These are phyloP conservation scores for Candida methanosorbosa DNA, from an alignment of 805 yeast species.

Conservation along the genomic window DNA sequence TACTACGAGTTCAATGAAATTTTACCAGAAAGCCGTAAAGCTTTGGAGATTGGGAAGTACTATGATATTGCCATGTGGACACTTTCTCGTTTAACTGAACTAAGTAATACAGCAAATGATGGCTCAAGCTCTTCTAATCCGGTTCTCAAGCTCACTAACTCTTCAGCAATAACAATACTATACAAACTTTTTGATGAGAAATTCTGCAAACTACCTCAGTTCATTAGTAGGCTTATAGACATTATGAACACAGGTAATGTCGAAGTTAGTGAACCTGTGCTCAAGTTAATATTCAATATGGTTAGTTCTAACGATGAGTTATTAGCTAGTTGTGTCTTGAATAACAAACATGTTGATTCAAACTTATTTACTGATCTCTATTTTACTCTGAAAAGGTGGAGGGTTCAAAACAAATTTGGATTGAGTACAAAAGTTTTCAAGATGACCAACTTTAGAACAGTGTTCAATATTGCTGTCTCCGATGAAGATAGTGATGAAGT, in stretches of 20 bases:
- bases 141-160: neutral
- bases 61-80: conserved; percentile 5
- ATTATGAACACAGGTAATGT: conserved; percentile 4
- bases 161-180: conserved; percentile 2
- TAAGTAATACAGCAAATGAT: conserved; percentile 1
- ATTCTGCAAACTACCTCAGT: conserved; percentile 9
- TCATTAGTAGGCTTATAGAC: conserved; percentile 8
- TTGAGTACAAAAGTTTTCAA: neutral
- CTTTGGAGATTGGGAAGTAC: conserved; percentile 9
- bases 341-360: conserved; percentile 3
- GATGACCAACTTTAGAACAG: neutral
- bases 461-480: neutral
- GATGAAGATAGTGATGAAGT: neutral
- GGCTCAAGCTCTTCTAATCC: neutral
- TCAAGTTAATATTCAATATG: conserved; percentile 12
- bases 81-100: neutral
- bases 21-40: neutral
- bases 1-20: neutral
- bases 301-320: conserved; percentile 12
- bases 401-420: conserved; percentile 5
- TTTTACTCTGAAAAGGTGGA: conserved; percentile 12
- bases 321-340: conserved; percentile 9
- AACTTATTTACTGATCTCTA: conserved; percentile 10
- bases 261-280: conserved; percentile 5
- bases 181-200: conserved; percentile 11